Evolutionary conservation across 306 rosid genomes (phyloP), one percentile per base, ranked within the genome.

Genomic region (Cucumis hystrix): DNA sequence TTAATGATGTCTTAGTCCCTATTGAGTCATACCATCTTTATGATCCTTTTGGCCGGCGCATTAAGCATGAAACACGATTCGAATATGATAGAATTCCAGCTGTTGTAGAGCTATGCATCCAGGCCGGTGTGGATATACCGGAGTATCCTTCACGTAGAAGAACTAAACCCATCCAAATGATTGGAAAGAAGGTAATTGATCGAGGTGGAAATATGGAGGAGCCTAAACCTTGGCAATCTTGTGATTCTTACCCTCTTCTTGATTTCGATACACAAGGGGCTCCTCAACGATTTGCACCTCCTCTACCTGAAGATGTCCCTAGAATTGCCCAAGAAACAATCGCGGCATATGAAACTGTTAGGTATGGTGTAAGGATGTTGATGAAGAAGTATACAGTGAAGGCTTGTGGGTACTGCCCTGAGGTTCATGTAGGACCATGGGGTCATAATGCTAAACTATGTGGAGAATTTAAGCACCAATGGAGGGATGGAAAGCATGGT

Each of bases 361-460:
- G 84, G 78, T 80, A 30, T 41, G 97, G 97, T 37, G 87, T 92
- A n/a, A 81, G 76, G 59, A 90, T 17, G 79, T 83, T 95, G 88
- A 95, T 95, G 98, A 87, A 80, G 85, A 95, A 87, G 84, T 95
- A 89, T 84, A 80, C 93, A 0, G 97, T 92, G 84, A 95, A 95
- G 83, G 93, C 93, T 3, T 95, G 98, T 12, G 98, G 98, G 41
- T 95, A 95, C 84, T 95, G 98, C 81, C 80, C 96, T 4, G 98
- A 95, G 95, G 97, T 95, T 79, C 98, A 95, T 55, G 97, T 95
- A n/a, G 97, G 98, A 61, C 98, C 97, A 73, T 95, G 98, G 98
- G 98, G 97, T 40, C 97, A 95, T 91, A 92, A 89, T 62, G 97
- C 88, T 18, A 95, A 92, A 87, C 93, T 95, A 41, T 95, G 98